Conservation (phyloP, 495 filamentous ascomycete genomes). For the Aspergillus incahuasiensis region DNA sequence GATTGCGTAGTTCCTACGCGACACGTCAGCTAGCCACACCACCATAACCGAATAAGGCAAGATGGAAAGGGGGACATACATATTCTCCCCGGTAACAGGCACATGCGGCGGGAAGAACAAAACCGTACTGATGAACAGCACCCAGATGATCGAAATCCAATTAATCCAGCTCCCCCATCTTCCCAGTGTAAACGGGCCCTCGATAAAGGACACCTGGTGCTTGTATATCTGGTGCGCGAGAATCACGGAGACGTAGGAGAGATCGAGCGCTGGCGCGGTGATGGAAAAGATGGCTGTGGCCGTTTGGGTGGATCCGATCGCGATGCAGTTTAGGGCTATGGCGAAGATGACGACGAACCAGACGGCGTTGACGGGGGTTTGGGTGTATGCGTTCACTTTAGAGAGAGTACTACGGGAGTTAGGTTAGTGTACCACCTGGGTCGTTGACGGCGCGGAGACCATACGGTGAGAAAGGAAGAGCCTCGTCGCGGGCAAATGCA, state of each 20-base stretch:
- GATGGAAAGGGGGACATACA: conserved; percentile 31
- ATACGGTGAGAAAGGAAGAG: conserved; percentile 61
- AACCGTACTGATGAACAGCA: conserved; percentile 61
- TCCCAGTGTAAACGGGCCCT: conserved; percentile 62
- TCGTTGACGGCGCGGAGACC: too few relatives aligned
- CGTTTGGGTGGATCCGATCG: conserved; percentile 63
- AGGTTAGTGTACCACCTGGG: too few relatives aligned
- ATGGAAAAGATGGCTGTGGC: conserved; percentile 68
- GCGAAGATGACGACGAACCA: conserved; percentile 68
- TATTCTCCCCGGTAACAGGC: conserved; percentile 60
- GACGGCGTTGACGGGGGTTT: conserved; percentile 64
- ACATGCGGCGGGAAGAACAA: conserved; percentile 60
- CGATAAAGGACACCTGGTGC: conserved; percentile 52
- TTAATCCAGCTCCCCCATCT: conserved; percentile 57
- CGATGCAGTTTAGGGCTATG: conserved; percentile 57
- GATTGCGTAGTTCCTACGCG: conserved; percentile 60
- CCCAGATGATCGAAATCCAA: conserved; percentile 57
- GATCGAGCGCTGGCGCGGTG: conserved; percentile 64
- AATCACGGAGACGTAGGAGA: conserved; percentile 66
- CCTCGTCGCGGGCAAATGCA: conserved; percentile 67
- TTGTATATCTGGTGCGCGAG: conserved; percentile 59
- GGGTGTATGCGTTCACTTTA: conserved; percentile 52
- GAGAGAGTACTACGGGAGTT: conserved; percentile 57
- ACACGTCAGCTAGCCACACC: background rate
- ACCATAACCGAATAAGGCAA: background rate